Conservation (phyloP, 768 basidiomycete species). For the Hypholoma fasciculare region DNA sequence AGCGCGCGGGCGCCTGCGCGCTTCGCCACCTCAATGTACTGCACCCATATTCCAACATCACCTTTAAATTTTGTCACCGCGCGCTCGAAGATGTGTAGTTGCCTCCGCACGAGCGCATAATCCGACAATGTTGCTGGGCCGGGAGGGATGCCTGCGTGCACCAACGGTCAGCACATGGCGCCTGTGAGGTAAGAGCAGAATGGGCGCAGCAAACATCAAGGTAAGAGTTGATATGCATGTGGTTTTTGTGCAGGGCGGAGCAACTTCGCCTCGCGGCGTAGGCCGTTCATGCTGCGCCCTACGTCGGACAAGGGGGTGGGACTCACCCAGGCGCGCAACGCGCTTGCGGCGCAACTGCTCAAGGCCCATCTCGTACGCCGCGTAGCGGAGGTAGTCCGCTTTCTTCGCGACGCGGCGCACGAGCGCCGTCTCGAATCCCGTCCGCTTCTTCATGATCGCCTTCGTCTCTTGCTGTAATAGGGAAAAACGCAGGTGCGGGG, state of each 20-base stretch:
- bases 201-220: too few relatives aligned
- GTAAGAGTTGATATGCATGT: background rate
- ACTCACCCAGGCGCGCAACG: conserved; percentile 67
- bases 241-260: too few relatives aligned
- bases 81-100: conserved; percentile 90
- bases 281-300: too few relatives aligned
- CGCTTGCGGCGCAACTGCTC: conserved; percentile 81
- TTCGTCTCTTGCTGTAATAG: conserved; percentile 68
- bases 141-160: conserved; percentile 36
- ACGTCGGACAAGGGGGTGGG: background rate
- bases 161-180: background rate
- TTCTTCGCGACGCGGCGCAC: conserved; percentile 85
- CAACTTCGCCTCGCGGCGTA: too few relatives aligned
- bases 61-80: conserved; percentile 87
- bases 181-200: too few relatives aligned
- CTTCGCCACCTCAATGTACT: conserved; percentile 86
- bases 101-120: conserved; percentile 80
- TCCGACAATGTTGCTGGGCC: conserved; percentile 72
- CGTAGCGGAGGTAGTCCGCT: conserved; percentile 87
- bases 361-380: conserved; percentile 87
- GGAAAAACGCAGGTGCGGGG: conserved; percentile 1
- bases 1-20: conserved; percentile 76
- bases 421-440: conserved; percentile 79
- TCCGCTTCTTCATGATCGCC: conserved; percentile 82
- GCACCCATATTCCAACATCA: conserved; percentile 85